These are phyloP conservation scores for Zarea fungicola DNA, from an alignment of 2,329 filamentous ascomycete species.

Conservation along the genomic window DNA sequence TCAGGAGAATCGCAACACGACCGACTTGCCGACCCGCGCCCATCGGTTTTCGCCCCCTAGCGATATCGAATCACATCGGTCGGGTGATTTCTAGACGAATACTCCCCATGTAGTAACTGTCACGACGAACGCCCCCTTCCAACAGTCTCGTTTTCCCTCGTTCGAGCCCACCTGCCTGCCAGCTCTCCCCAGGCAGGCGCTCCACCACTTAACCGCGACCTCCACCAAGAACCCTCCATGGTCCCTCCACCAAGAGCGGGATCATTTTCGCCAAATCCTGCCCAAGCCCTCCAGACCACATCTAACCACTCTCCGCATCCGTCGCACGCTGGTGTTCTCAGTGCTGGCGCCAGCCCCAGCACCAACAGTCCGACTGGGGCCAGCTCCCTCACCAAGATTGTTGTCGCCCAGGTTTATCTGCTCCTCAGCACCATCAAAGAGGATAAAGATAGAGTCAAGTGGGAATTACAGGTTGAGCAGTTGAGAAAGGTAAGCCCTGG, in stretches of 20 bases:
- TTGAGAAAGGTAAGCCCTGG: slow-evolving; percentile 72
- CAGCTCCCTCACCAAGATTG: slow-evolving; percentile 79
- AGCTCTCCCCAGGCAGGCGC: slow-evolving; percentile 32
- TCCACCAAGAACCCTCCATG: slow-evolving; percentile 43
- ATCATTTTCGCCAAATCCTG: slow-evolving; percentile 60
- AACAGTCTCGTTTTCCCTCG: slow-evolving; percentile 24
- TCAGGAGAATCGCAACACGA: slow-evolving; percentile 8
- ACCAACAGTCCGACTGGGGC: slow-evolving; percentile 58
- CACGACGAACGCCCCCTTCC: slow-evolving; percentile 20
- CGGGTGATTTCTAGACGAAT: slow-evolving; percentile 12
- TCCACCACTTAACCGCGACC: slow-evolving; percentile 26
- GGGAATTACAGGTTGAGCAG: slow-evolving; percentile 86
- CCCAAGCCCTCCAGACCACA: slow-evolving; percentile 53
- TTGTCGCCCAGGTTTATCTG: slow-evolving; percentile 91
- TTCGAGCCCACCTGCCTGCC: slow-evolving; percentile 30
- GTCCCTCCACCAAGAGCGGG: slow-evolving; percentile 56
- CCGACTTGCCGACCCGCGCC: background rate
- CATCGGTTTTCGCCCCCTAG: background rate
- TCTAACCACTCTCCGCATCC: slow-evolving; percentile 51
- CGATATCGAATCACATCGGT: slow-evolving; percentile 16
- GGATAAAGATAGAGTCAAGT: slow-evolving; percentile 85
- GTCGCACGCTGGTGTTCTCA: slow-evolving; percentile 51
- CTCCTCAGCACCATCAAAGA: slow-evolving; percentile 92
- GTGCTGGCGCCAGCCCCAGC: slow-evolving; percentile 56
- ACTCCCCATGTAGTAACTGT: slow-evolving; percentile 31